A percentile compares a stretch with the other conserved stretches of the same genome.
Conservation (phyloP, 305 asterid species). For the Euphrasia arctica region DNA sequence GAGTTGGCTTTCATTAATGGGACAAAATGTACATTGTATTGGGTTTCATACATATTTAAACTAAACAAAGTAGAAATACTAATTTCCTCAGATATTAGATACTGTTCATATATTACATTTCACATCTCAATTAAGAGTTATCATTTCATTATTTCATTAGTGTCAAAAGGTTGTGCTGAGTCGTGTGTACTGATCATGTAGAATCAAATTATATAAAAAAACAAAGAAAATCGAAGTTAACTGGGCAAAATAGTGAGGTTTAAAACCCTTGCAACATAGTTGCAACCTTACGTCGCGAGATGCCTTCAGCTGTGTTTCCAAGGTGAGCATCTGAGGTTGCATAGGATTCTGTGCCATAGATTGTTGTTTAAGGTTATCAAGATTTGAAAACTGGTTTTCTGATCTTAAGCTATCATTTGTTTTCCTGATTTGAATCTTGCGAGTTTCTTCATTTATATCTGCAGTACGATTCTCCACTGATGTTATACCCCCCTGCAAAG, state of each 20-base stretch:
- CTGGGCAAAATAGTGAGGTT: constrained; percentile 15
- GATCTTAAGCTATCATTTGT: constrained; percentile 49
- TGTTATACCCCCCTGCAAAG: constrained; percentile 83
- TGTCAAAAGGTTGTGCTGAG: constrained; percentile 3
- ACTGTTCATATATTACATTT: background rate
- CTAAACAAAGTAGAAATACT: constrained; percentile 4
- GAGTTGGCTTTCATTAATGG: constrained; percentile 3
- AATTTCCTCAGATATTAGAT: constrained; percentile 15
- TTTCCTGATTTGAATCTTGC: constrained; percentile 81
- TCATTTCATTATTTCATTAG: constrained; percentile 19
- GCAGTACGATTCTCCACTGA: constrained; percentile 92
- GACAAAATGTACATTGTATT: constrained; percentile 9
- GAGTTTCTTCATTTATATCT: constrained; percentile 89
- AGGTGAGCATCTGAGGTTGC: constrained; percentile 54
- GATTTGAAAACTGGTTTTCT: constrained; percentile 46
- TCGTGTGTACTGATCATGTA: constrained; percentile 3
- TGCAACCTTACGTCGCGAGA: constrained; percentile 86
- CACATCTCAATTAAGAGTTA: background rate
- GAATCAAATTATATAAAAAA: constrained; percentile 17
- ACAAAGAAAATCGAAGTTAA: constrained; percentile 11
- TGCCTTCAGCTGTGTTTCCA: constrained; percentile 91
- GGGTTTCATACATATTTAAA: constrained; percentile 13
- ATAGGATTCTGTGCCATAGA: constrained; percentile 38
- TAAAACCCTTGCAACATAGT: constrained; percentile 48
- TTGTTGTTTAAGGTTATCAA: constrained; percentile 43